phyloP scores from a whole-genome alignment of 345 rosid species.

The Euclidium syriacum region DNA sequence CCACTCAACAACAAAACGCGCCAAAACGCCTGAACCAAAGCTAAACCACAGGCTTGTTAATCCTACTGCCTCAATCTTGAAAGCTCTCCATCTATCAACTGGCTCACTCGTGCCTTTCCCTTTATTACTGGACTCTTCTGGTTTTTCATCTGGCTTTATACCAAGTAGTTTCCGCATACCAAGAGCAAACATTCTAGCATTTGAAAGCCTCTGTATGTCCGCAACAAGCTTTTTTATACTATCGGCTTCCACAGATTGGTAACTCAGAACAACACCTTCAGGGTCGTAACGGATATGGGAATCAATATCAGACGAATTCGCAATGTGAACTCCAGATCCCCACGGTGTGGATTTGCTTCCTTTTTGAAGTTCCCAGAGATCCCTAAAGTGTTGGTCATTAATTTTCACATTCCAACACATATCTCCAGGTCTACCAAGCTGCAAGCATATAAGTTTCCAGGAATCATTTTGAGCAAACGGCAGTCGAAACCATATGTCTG shows the following conservation, averaged over 20 bases:
- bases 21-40: slow-evolving; percentile 84
- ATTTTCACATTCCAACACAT: slow-evolving; percentile 98
- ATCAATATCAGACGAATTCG: slow-evolving; percentile 87
- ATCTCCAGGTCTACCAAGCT: slow-evolving; percentile 97
- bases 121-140: slow-evolving; percentile 50
- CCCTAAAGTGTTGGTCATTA: slow-evolving; percentile 93
- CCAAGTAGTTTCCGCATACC: slow-evolving; percentile 95
- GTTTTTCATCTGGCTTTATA: slow-evolving; percentile 72
- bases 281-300: slow-evolving; percentile 91
- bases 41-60: slow-evolving; percentile 95
- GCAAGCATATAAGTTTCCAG: slow-evolving; percentile 92
- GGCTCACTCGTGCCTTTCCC: slow-evolving; percentile 60
- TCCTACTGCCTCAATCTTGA: slow-evolving; percentile 94
- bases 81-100: slow-evolving; percentile 82
- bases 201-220: slow-evolving; percentile 85
- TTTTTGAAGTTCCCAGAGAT: slow-evolving; percentile 96
- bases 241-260: slow-evolving; percentile 86
- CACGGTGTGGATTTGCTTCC: slow-evolving; percentile 71
- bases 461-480: slow-evolving; percentile 77
- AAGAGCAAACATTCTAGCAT: slow-evolving; percentile 92
- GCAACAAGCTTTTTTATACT: slow-evolving; percentile 92
- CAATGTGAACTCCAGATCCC: slow-evolving; percentile 95
- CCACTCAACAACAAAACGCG: slow-evolving; percentile 99
- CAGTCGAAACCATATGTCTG: slow-evolving; percentile 94
- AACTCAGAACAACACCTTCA: slow-evolving; percentile 94